Percentiles rank a stretch among this genome's conserved stretches.
Conservation (phyloP, 1,284 basidiomycete species). For the Austroboletus novae-zelandiae region DNA sequence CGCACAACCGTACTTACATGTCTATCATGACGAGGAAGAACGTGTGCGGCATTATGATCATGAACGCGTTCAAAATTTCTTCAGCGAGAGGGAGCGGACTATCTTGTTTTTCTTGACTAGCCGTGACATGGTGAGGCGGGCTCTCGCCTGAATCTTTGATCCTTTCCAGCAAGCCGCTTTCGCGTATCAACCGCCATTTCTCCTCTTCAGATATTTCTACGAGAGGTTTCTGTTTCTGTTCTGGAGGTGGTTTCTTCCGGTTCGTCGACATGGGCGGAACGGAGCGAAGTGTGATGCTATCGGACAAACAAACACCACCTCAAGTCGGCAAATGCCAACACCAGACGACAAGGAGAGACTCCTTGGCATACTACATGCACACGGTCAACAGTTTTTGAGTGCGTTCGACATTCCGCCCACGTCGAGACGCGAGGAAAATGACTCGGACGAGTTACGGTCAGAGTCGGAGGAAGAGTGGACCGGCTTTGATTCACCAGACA, state of each 20-base stretch:
- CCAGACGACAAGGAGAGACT: slow-evolving; percentile 37
- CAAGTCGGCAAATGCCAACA: slow-evolving; percentile 9
- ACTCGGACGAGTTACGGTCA: slow-evolving; percentile 6
- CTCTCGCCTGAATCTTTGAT: slow-evolving; percentile 20
- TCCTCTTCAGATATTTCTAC: slow-evolving; percentile 67
- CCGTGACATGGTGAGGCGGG: not conserved
- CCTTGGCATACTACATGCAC: slow-evolving; percentile 57
- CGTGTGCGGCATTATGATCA: slow-evolving; percentile 67
- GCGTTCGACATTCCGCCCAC: slow-evolving; percentile 44
- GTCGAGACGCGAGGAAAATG: slow-evolving; percentile 29
- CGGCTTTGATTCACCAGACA: slow-evolving; percentile 18
- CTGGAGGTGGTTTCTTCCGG: slow-evolving; percentile 30
- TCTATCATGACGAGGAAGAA: slow-evolving; percentile 75
- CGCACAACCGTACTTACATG: slow-evolving; percentile 50
- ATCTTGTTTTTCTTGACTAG: slow-evolving; percentile 32
- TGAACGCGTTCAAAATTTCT: slow-evolving; percentile 62
- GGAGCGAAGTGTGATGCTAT: not conserved
- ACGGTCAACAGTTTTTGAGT: slow-evolving; percentile 60
- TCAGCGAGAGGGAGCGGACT: slow-evolving; percentile 51
- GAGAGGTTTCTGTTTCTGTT: slow-evolving; percentile 14
- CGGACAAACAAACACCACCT: slow-evolving; percentile 3
- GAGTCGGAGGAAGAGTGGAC: slow-evolving; percentile 36
- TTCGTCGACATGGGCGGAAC: slow-evolving; percentile 37
- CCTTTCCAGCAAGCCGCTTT: slow-evolving; percentile 62
- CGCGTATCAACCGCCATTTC: slow-evolving; percentile 70